These are phyloP conservation scores for Nymphaea colorata DNA, from an alignment of 164 flowering plant genomes.

Conservation along the genomic window DNA sequence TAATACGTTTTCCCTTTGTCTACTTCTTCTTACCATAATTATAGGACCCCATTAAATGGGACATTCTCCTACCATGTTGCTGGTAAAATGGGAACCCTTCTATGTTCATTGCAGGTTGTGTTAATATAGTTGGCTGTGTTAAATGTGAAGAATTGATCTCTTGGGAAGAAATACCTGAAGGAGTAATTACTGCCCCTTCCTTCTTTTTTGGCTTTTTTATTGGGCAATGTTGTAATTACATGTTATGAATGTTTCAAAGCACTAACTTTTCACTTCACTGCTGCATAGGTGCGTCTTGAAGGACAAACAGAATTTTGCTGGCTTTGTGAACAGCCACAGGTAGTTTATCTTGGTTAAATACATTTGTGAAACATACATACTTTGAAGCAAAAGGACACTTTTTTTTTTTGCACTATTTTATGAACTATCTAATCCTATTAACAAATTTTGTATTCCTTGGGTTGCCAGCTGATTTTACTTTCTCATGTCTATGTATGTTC, in stretches of 20 bases:
- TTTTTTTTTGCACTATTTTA: too few species aligned
- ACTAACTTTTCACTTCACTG: conserved; percentile 1
- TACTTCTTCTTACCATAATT: background rate
- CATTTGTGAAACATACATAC: too few species aligned
- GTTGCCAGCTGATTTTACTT: too few species aligned
- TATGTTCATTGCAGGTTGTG: conserved; percentile 41
- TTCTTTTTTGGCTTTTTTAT: background rate
- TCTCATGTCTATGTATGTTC: too few species aligned
- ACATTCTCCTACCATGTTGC: background rate
- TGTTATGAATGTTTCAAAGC: background rate
- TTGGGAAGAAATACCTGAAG: conserved; percentile 75
- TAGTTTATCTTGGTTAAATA: conserved; percentile 7
- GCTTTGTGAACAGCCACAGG: conserved; percentile 91
- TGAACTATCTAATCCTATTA: too few species aligned
- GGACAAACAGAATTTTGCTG: conserved; percentile 80
- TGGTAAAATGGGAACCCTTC: background rate
- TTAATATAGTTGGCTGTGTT: conserved; percentile 81
- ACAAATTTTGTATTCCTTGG: too few species aligned
- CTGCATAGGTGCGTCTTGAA: conserved; percentile 66
- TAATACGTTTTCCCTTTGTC: background rate
- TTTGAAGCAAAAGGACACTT: too few species aligned
- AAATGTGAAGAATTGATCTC: conserved; percentile 53
- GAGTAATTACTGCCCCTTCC: conserved; percentile 28
- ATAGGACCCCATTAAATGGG: background rate
- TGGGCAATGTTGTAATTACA: background rate